These are phyloP conservation scores for Clonostachys sp. DNA, from an alignment of 2,329 filamentous ascomycete species.

Conservation along the genomic window DNA sequence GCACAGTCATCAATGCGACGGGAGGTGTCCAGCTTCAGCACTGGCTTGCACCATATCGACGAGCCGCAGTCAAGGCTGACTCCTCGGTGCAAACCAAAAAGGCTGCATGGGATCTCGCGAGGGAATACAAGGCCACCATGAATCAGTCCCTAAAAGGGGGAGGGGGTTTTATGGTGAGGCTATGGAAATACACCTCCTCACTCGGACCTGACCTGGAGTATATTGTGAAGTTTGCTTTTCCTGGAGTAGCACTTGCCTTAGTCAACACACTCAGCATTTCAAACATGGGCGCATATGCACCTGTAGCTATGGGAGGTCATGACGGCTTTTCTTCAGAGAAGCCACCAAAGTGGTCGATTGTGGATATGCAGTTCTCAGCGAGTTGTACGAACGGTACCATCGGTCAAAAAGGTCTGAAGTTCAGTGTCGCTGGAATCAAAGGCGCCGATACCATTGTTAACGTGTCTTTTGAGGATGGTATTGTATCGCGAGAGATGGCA, in stretches of 20 bases:
- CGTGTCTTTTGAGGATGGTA: constrained; percentile 4
- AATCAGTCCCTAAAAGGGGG: neutral
- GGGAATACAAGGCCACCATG: neutral
- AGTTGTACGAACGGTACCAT: constrained; percentile 2
- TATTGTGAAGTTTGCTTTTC: constrained; percentile 3
- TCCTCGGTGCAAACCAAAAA: neutral
- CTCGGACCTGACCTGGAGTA: constrained; percentile 2
- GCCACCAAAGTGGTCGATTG: constrained; percentile 3
- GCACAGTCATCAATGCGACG: neutral
- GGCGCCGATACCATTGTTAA: constrained; percentile 4
- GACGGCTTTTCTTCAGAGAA: neutral
- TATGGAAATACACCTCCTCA: neutral
- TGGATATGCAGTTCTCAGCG: constrained; percentile 8
- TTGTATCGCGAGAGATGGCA: constrained; percentile 6
- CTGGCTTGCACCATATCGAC: neutral
- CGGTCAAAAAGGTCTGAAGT: constrained; percentile 6
- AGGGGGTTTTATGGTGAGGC: neutral
- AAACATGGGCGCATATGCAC: constrained; percentile 6
- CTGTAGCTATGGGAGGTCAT: neutral
- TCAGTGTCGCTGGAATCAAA: constrained; percentile 2
- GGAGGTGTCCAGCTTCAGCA: neutral
- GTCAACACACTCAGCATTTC: constrained; percentile 6
- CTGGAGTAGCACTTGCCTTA: constrained; percentile 1
- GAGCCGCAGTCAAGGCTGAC: neutral
- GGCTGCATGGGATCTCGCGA: neutral